Percentiles rank a stretch among this genome's conserved stretches.
Conservation (phyloP, 2,329 filamentous ascomycete species). For the Chrysoporthe deuterocubensis region DNA sequence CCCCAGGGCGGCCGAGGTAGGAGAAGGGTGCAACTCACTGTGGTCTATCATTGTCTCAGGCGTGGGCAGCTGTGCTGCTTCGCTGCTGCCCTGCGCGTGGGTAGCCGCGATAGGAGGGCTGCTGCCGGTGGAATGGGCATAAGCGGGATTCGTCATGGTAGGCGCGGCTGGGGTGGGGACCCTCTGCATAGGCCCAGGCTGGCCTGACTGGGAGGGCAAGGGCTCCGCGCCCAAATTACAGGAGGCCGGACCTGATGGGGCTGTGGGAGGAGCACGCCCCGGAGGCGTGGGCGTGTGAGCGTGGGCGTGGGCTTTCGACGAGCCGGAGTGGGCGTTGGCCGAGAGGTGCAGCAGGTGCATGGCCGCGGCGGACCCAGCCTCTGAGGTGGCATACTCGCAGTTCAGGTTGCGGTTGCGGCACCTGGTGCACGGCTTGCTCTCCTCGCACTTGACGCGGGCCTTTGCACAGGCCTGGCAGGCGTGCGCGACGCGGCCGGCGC, state of each 20-base stretch:
- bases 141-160: slow-evolving; percentile 31
- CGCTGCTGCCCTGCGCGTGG: slow-evolving; percentile 34
- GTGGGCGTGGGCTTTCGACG: background rate
- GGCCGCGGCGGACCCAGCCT: slow-evolving; percentile 45
- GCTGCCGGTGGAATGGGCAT: slow-evolving; percentile 33
- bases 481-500: slow-evolving; percentile 54
- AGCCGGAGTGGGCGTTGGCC: slow-evolving; percentile 33
- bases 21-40: slow-evolving; percentile 30
- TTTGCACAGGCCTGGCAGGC: slow-evolving; percentile 56
- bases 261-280: slow-evolving; percentile 15
- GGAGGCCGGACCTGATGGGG: slow-evolving; percentile 12
- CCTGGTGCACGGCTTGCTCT: slow-evolving; percentile 57
- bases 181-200: slow-evolving; percentile 18
- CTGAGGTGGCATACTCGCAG: slow-evolving; percentile 47
- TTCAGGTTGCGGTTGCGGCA: slow-evolving; percentile 51
- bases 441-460: slow-evolving; percentile 60
- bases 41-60: slow-evolving; percentile 41
- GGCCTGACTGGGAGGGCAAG: slow-evolving; percentile 18
- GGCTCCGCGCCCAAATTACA: slow-evolving; percentile 19
- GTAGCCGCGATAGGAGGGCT: slow-evolving; percentile 36
- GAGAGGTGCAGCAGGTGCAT: slow-evolving; percentile 51
- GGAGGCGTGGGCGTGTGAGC: slow-evolving; percentile 1
- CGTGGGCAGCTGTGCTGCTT: slow-evolving; percentile 41
- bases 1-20: background rate
- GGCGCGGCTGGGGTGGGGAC: slow-evolving; percentile 23